Base-by-base conservation (phyloP, 805 yeast genomes). In the Maudiozyma serrabonitensis region DNA sequence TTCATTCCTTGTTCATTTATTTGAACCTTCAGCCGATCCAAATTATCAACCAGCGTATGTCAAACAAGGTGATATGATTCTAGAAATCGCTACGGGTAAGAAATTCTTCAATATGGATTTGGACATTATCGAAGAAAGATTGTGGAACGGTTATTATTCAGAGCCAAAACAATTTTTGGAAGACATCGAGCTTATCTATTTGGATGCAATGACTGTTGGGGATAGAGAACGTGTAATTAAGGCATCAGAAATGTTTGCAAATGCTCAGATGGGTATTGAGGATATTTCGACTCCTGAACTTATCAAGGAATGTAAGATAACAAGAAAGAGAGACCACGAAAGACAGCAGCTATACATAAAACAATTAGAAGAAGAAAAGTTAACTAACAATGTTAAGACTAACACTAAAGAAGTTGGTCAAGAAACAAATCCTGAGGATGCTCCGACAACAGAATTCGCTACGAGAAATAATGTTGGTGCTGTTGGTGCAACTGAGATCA, bases 131-230 rank as follows among this genome's bases (percentile, higher is more conserved):
- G 99, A 93, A 61, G 98, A 93, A 63, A 75, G 99, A 51, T 68
- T 93, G 48, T 93, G 99, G 99, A 93, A 93, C 66, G 99, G 99
- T 0, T 93, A 69, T 65, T 93, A 93, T 61, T 82, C 87, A 38
- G 96, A 89, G 59, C 97, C 98, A 13, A 82, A 80, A 55, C 97
- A 93, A 63, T 91, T 86, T 61, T 69, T 90, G 57, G 79, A 77
- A 55, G 99, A 93, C 62, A 76, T 93, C 42, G 88, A 83, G 60
- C 75, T 85, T 79, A 91, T 93, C 38, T 82, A 86, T 42, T 74
- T 74, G 34, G 99, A 93, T 69, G 77, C 95, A 0, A 73, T 75
- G 34, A 79, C 81, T 0, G 68, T 76, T 2, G 87, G 87, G 0
- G 98, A 91, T 56, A 75, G 98, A 42, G 99, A 93, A 51, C 74